Evolutionary conservation across 2,329 filamentous ascomycete genomes (phyloP), one percentile per base, ranked within the genome.

Genomic region (Neonectria punicea): DNA sequence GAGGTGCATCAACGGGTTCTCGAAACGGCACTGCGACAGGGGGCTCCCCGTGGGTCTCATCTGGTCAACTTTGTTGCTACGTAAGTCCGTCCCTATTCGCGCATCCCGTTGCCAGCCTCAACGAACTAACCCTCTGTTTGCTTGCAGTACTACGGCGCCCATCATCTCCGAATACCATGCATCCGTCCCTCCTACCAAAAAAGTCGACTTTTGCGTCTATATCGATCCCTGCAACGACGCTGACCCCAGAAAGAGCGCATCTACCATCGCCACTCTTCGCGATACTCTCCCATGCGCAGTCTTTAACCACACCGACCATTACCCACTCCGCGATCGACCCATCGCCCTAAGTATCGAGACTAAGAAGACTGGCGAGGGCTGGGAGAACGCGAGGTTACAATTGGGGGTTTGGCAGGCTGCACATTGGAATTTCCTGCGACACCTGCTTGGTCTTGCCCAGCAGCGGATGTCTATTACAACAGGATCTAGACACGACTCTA

Each of bases 331-430:
- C 43, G 53, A 63, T 9, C 60, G 60, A 53, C 60, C 53, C 14
- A 58, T 63, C 28, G 60, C 60, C 30, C 34, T 63, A 7, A 63
- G 60, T 22, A 63, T 63, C 39, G 53, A 58, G n/a, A 63, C 60
- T 53, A 63, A 58, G 16, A 58, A 46, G 30, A 63, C 60, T 2
- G 60, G 60, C 28, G 60, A 63, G 60, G 60, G 60, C 16, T 63
- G 60, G 60, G 60, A 63, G 8, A 47, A 49, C 9, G 60, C 60
- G 1, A 53, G 51, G 30, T n/a, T 63, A 16, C 60, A 63, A 51
- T 25, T 63, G 28, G 60, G 60, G 1, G 41, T 63, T 2, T 63
- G 60, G 60, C 47, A 58, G 4, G 55, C 60, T 20, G 60, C 53
- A 8, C 60, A 63, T 22, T 63, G 53, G 60, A 39, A 51, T 2